Percentiles rank a stretch among this genome's conserved stretches.
These are phyloP conservation scores for Ustilago esculenta DNA, from an alignment of 1,284 basidiomycete genomes.

Conservation along the genomic window DNA sequence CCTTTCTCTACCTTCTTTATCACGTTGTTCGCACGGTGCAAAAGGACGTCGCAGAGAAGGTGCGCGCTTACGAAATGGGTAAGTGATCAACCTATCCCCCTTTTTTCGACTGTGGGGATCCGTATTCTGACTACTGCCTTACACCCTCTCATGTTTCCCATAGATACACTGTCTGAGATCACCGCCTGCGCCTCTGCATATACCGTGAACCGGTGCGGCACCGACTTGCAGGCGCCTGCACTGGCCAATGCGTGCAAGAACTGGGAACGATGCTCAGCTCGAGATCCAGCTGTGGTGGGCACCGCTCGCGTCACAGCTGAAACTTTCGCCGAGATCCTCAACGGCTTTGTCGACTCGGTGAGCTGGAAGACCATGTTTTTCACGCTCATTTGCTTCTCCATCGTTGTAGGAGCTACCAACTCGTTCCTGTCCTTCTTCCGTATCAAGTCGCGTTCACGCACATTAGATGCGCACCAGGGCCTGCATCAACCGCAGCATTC, in stretches of 20 bases:
- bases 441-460: conserved; percentile 36
- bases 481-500: conserved; percentile 9
- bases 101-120: too few relatives aligned
- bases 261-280: conserved; percentile 97
- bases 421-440: conserved; percentile 64
- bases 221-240: conserved; percentile 58
- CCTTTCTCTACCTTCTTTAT: conserved; percentile 84
- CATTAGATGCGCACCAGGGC: conserved; percentile 4
- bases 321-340: conserved; percentile 93
- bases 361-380: conserved; percentile 90
- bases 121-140: not conserved
- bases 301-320: conserved; percentile 90
- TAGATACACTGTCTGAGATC: conserved; percentile 60
- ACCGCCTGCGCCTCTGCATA: conserved; percentile 51
- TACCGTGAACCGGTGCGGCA: conserved; percentile 57
- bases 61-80: conserved; percentile 90
- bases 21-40: conserved; percentile 89
- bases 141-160: not conserved
- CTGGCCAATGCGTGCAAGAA: conserved; percentile 55
- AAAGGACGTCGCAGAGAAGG: conserved; percentile 86
- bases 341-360: conserved; percentile 94
- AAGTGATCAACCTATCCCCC: conserved; percentile 36
- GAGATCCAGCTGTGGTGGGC: conserved; percentile 87
- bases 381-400: conserved; percentile 57
- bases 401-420: conserved; percentile 62